Conservation (phyloP, 495 filamentous ascomycete genomes). For the Talaromyces ruber region DNA sequence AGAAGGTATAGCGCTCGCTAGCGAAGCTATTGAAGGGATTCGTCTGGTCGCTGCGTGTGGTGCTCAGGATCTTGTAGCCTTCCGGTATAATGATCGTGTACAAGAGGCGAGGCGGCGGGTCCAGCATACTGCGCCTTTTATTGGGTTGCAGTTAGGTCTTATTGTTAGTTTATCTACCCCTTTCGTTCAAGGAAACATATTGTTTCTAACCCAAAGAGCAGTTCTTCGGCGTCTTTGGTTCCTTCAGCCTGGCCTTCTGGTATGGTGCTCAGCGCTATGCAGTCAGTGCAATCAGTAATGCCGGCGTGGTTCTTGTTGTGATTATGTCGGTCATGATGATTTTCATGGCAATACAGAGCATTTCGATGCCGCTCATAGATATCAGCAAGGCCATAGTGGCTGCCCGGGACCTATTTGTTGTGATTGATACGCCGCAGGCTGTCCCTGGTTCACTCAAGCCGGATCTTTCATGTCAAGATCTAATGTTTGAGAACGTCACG, state of each 20-base stretch:
- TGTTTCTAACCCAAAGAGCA: background rate
- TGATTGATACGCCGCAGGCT: background rate
- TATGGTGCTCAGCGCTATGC: background rate
- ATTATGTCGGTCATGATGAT: background rate
- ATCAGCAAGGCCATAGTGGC: background rate
- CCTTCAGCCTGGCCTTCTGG: background rate
- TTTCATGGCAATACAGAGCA: background rate
- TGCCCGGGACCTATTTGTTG: background rate
- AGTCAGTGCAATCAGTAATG: background rate
- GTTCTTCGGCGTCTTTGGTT: slow-evolving; percentile 2
- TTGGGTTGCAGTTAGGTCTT: background rate
- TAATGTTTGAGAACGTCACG: slow-evolving; percentile 28
- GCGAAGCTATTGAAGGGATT: slow-evolving; percentile 9
- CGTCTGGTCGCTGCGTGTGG: slow-evolving; percentile 7
- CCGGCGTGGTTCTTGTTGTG: background rate
- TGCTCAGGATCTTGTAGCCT: slow-evolving; percentile 5
- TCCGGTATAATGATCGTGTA: slow-evolving; percentile 10
- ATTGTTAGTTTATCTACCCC: background rate
- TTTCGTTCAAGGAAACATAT: no score
- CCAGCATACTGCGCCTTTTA: background rate
- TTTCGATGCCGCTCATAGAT: background rate
- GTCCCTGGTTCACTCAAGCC: background rate
- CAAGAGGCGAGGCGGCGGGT: background rate
- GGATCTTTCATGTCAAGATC: background rate
- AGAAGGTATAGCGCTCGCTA: slow-evolving; percentile 1